Evolutionary conservation across 1,284 basidiomycete species (phyloP).

Genomic region (Papiliotrema nemorosa): DNA sequence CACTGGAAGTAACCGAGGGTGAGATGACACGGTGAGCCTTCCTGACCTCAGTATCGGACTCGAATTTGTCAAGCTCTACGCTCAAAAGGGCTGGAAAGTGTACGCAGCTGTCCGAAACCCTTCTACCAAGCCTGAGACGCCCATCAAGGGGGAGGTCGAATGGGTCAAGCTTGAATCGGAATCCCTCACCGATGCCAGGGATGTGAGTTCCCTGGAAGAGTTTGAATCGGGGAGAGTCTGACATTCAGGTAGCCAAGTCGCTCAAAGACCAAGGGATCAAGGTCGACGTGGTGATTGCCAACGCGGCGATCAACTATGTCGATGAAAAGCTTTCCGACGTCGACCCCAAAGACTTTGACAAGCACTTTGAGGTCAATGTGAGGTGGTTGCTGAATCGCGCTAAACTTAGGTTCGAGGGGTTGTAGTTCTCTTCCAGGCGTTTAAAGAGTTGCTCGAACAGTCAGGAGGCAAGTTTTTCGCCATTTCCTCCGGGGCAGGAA

Average conservation of each 20-base stretch:
- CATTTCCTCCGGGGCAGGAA: conserved; percentile 15
- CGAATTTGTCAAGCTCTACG: conserved; percentile 12
- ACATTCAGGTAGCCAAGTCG: conserved; percentile 12
- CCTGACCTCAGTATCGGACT: conserved; percentile 11
- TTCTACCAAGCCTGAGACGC: conserved; percentile 6
- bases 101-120: conserved; percentile 18
- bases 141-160: conserved; percentile 5
- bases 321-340: neutral
- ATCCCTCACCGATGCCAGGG: conserved; percentile 1
- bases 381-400: neutral
- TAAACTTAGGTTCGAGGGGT: conserved; percentile 13
- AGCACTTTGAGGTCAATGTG: conserved; percentile 1
- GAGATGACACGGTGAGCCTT: too few relatives aligned
- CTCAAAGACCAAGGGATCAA: conserved; percentile 15
- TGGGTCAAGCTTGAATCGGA: conserved; percentile 11
- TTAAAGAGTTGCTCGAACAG: conserved; percentile 5
- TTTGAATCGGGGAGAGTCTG: neutral
- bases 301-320: conserved; percentile 14
- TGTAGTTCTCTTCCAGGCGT: conserved; percentile 21
- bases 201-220: neutral
- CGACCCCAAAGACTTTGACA: neutral
- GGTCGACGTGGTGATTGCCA: conserved; percentile 21
- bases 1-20: conserved; percentile 16
- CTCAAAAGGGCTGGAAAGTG: conserved; percentile 12
- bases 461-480: conserved; percentile 15